A percentile compares a stretch with the other conserved stretches of the same genome.
These are phyloP conservation scores for Colletotrichum scovillei DNA, from an alignment of 2,329 filamentous ascomycete genomes.

Conservation along the genomic window DNA sequence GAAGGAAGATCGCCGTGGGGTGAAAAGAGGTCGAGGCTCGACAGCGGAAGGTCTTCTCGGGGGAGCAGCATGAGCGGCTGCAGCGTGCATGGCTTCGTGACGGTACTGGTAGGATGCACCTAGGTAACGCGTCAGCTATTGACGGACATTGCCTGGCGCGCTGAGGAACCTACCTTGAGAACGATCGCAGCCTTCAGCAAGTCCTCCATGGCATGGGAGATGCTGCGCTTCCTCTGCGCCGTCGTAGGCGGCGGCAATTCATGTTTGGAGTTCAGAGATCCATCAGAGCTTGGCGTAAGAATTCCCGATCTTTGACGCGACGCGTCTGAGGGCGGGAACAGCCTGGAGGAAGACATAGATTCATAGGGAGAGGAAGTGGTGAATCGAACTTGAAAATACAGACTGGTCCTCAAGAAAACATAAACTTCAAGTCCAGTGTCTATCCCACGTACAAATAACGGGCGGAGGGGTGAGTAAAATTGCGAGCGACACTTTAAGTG, in stretches of 20 bases:
- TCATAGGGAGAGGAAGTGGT: constrained; percentile 23
- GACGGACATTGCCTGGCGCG: neutral
- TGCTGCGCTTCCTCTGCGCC: constrained; percentile 50
- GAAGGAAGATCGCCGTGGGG: constrained; percentile 62
- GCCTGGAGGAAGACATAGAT: constrained; percentile 34
- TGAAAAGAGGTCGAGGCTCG: constrained; percentile 67
- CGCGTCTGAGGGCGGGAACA: constrained; percentile 53
- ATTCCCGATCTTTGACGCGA: constrained; percentile 59
- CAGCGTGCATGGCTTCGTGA: constrained; percentile 64
- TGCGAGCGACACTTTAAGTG: constrained; percentile 6
- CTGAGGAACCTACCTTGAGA: constrained; percentile 56
- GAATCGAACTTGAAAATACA: neutral
- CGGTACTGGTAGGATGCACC: constrained; percentile 67
- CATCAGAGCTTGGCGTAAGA: constrained; percentile 53
- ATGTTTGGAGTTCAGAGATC: constrained; percentile 50
- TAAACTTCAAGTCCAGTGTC: neutral
- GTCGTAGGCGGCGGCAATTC: constrained; percentile 42
- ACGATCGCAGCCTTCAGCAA: constrained; percentile 64
- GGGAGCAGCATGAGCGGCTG: constrained; percentile 72
- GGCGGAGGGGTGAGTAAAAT: neutral
- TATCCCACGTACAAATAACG: neutral
- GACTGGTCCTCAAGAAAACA: neutral
- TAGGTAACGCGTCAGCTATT: constrained; percentile 45
- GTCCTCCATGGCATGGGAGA: constrained; percentile 58
- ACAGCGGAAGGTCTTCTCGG: constrained; percentile 70